Evolutionary conservation across 2,329 filamentous ascomycete species (phyloP), one percentile per base, ranked within the genome.

Genomic region (Verticillium alfalfae): DNA sequence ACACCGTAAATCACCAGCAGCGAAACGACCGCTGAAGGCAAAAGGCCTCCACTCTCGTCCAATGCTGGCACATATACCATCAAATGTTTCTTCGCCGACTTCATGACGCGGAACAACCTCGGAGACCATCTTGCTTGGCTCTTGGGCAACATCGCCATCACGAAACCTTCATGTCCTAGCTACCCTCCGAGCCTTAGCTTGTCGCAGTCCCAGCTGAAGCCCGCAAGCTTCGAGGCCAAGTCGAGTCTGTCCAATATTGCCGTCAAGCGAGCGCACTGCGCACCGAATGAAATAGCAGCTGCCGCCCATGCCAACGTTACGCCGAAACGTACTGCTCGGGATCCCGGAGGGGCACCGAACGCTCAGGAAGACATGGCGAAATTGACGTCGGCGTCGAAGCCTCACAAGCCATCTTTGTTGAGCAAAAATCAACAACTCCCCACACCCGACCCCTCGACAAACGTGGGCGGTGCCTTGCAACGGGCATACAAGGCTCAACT

Each of bases 91-190:
- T 54, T 56, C 63, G 68, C 73, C 73, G 78, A 70, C 77, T 82
- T 81, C 77, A 87, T 87, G 84, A 87, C 84, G 77, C 82, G 81
- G 71, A 85, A 86, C 75, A 87, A 87, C 70, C 78, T 87, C 63
- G 72, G 74, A 67, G 79, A 83, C 70, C 82, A 87, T 71, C 75
- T 87, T 67, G 76, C 81, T 67, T 87, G 84, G 84, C 76, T 87
- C 69, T 70, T 85, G 68, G 76, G 77, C 68, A 81, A 83, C 71
- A 72, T 76, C 67, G 70, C 74, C 61, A 70, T 74, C 68, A 73
- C 72, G 66, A 75, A 73, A 70, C 76, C 77, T 58, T 62, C 75
- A 74, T 62, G 72, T 70, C 64, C 75, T 73, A 66, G 71, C 74
- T 61, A 72, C 73, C 64, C 75, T 79, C 45, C 75, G 68, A 56